Conservation (phyloP, 2,329 filamentous ascomycete species). For the Fusarium oxysporum region DNA sequence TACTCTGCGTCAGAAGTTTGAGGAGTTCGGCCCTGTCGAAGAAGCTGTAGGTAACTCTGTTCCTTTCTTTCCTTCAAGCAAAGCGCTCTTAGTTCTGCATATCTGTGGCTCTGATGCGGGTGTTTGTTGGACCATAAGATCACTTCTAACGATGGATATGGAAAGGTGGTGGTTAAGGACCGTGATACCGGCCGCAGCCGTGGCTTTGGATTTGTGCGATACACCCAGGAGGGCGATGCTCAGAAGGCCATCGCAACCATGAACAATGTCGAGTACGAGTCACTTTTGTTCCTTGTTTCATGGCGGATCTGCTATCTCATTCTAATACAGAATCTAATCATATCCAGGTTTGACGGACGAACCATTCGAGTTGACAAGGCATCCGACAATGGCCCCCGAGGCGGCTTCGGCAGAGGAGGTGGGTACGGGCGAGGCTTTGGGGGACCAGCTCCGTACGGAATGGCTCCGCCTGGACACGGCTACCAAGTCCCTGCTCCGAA, state of each 20-base stretch:
- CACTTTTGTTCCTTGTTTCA: slow-evolving; percentile 37
- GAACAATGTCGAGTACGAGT: slow-evolving; percentile 88
- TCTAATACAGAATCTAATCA: slow-evolving; percentile 23
- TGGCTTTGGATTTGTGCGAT: slow-evolving; percentile 97
- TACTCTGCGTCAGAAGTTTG: slow-evolving; percentile 89
- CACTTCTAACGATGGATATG: slow-evolving; percentile 35
- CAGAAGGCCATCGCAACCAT: slow-evolving; percentile 80
- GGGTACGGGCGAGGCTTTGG: slow-evolving; percentile 57
- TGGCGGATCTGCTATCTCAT: slow-evolving; percentile 18
- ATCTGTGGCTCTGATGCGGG: slow-evolving; percentile 33
- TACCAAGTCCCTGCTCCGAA: slow-evolving; percentile 51
- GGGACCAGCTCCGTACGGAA: slow-evolving; percentile 53
- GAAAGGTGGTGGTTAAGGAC: slow-evolving; percentile 95
- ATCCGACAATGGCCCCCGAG: slow-evolving; percentile 78
- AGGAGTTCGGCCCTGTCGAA: slow-evolving; percentile 89
- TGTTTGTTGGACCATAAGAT: slow-evolving; percentile 25
- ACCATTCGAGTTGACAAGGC: slow-evolving; percentile 94
- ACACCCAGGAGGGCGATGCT: slow-evolving; percentile 79
- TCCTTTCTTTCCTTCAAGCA: slow-evolving; percentile 35
- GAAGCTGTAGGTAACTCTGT: slow-evolving; percentile 82
- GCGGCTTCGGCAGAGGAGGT: slow-evolving; percentile 55
- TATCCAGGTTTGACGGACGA: slow-evolving; percentile 37
- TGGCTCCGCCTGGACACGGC: slow-evolving; percentile 52
- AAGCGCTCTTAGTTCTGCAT: slow-evolving; percentile 36
- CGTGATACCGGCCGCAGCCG: slow-evolving; percentile 96